Base-by-base conservation (phyloP, 306 rosid species). In the Vigna mungo region DNA sequence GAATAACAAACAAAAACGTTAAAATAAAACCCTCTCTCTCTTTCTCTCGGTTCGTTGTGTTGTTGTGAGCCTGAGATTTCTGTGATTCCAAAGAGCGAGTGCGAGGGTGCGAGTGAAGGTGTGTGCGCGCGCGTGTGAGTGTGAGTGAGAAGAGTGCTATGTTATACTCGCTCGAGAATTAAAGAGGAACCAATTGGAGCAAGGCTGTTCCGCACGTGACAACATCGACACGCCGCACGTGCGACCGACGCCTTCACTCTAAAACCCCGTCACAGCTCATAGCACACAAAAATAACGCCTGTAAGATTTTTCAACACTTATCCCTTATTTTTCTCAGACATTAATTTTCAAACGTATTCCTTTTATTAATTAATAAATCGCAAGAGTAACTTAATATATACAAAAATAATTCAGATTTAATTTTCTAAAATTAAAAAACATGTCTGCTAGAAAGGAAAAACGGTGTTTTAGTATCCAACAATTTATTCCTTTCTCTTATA, bases 211-310 rank as follows among this genome's bases (percentile, higher is more conserved):
- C 68, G 86, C 88, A 81, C 89, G 89, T 86, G 89, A 69, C 74
- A 43, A 63, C 75, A 23, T 39, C 21, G 76, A 83, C 88, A 34
- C 69, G 16, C 15, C 69, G 72, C 80, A 79, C 94, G 87, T 88
- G 91, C 89, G 73, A 88, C 97, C 94, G 94, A 89, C 94, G 91
- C 90, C 53, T 72, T 80, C 78, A 34, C 55, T 69, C 84, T 49
- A 60, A 62, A 71, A 81, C 43, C 47, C 67, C 58, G 25, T 73
- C 81, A 37, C 84, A 48, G 34, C 81, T 81, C 81, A 70, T 43
- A 14, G 1, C 76, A 68, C 81, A 64, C 43, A 4, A 2, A 64
- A 46, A 55, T 56, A 79, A 78, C 88, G 79, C 58, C 74, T 71
- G 79, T 74, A 30, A 62, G 3, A 32, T 47, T 2, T 63, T n/a